Percentiles rank a stretch among this genome's conserved stretches.
Conservation (phyloP, 1,284 basidiomycete species). For the Ustilago cynodontis region DNA sequence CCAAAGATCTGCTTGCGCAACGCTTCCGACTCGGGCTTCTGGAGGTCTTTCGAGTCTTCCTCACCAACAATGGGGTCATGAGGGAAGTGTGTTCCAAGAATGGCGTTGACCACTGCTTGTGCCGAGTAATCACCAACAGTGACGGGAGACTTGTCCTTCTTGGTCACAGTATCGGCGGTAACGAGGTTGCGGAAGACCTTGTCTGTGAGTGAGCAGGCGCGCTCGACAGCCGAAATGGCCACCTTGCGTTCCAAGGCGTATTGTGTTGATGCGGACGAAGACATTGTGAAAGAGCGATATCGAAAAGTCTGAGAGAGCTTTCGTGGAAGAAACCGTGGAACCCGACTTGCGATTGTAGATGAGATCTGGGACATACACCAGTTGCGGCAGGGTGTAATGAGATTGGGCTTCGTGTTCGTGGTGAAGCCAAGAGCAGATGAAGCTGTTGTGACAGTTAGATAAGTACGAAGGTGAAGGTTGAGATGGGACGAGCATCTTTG, state of each 20-base stretch:
- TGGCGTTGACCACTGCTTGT: constrained; percentile 66
- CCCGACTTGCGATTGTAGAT: constrained; percentile 9
- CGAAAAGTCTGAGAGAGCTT: background rate
- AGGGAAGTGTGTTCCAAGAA: constrained; percentile 77
- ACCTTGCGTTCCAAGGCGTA: constrained; percentile 76
- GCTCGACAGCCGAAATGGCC: constrained; percentile 87
- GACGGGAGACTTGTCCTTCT: constrained; percentile 94
- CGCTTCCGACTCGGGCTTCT: constrained; percentile 70
- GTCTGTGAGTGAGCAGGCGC: constrained; percentile 81
- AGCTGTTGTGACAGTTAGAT: background rate
- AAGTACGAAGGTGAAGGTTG: background rate
- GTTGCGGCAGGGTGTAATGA: background rate
- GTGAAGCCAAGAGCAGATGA: background rate
- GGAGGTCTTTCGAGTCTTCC: constrained; percentile 84
- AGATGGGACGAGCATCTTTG: no score
- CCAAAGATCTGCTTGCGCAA: constrained; percentile 80
- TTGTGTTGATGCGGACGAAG: constrained; percentile 32
- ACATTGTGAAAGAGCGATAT: constrained; percentile 23
- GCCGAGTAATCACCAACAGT: constrained; percentile 75
- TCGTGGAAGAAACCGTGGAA: constrained; percentile 8
- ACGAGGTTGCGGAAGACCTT: constrained; percentile 90
- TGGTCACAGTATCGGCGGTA: constrained; percentile 85
- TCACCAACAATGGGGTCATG: constrained; percentile 92
- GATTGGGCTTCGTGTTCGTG: no score
- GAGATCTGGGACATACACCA: constrained; percentile 25